These are phyloP conservation scores for Hypomontagnella submonticulosa DNA, from an alignment of 495 filamentous ascomycete species.

Conservation along the genomic window DNA sequence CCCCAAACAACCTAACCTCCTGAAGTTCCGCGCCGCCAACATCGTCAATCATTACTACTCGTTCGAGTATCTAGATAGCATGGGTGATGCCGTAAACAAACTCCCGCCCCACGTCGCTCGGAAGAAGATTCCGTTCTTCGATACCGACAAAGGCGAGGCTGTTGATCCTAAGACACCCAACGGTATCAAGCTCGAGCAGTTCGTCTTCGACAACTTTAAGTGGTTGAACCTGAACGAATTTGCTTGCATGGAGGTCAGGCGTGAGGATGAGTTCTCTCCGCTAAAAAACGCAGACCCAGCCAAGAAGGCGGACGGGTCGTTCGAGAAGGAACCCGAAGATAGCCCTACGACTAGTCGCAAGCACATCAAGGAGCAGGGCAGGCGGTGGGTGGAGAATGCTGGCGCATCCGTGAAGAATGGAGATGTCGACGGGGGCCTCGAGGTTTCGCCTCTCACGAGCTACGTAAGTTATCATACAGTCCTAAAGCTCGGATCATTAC, in stretches of 20 bases:
- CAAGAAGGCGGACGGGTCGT: slow-evolving; percentile 52
- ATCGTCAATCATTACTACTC: slow-evolving; percentile 99
- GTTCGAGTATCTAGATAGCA: slow-evolving; percentile 89
- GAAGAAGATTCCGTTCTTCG: slow-evolving; percentile 96
- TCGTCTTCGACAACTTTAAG: slow-evolving; percentile 99
- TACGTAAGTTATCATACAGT: slow-evolving; percentile 75
- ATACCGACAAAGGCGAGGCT: slow-evolving; percentile 77
- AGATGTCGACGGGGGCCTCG: slow-evolving; percentile 75
- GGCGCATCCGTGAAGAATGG: slow-evolving; percentile 83
- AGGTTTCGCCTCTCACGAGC: slow-evolving; percentile 92
- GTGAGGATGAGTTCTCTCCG: slow-evolving; percentile 98
- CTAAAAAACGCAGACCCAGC: slow-evolving; percentile 95
- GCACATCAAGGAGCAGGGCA: slow-evolving; percentile 90
- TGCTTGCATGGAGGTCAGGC: slow-evolving; percentile 92
- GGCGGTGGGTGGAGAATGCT: slow-evolving; percentile 81
- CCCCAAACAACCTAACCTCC: slow-evolving; percentile 78
- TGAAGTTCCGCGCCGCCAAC: slow-evolving; percentile 97
- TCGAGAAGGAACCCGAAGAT: slow-evolving; percentile 68
- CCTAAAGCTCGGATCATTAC: slow-evolving; percentile 18
- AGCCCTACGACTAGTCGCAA: slow-evolving; percentile 90
- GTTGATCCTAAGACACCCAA: slow-evolving; percentile 95
- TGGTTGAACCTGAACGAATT: slow-evolving; percentile 87
- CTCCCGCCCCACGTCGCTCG: slow-evolving; percentile 94
- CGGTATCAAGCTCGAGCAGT: slow-evolving; percentile 98
- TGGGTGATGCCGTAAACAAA: slow-evolving; percentile 83